These are phyloP conservation scores for Trichoderma sp. DNA, from an alignment of 2,329 filamentous ascomycete genomes.

Conservation along the genomic window DNA sequence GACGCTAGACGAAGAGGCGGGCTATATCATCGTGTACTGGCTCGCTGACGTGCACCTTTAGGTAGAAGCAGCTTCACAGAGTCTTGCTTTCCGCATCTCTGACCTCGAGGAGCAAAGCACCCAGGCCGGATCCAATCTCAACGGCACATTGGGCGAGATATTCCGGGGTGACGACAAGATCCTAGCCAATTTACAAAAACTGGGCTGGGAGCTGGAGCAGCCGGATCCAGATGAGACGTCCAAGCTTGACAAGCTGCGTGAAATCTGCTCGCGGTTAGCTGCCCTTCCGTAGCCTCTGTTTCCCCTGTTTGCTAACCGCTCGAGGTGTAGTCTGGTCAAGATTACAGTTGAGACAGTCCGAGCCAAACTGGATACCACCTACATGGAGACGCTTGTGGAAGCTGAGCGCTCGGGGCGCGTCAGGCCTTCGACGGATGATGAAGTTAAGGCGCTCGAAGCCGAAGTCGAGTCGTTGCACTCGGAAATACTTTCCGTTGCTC, in stretches of 20 bases:
- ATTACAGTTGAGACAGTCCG: slow-evolving; percentile 54
- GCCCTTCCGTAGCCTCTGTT: background rate
- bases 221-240: slow-evolving; percentile 51
- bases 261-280: slow-evolving; percentile 50
- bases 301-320: slow-evolving; percentile 19
- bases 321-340: slow-evolving; percentile 50
- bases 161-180: slow-evolving; percentile 63
- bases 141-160: slow-evolving; percentile 46
- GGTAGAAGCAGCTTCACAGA: slow-evolving; percentile 49
- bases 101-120: slow-evolving; percentile 53
- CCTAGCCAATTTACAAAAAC: slow-evolving; percentile 61
- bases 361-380: slow-evolving; percentile 54
- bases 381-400: slow-evolving; percentile 44
- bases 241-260: slow-evolving; percentile 56
- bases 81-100: slow-evolving; percentile 43
- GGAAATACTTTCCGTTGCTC: slow-evolving; percentile 65
- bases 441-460: slow-evolving; percentile 52
- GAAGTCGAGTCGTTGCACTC: slow-evolving; percentile 68
- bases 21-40: background rate
- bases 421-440: slow-evolving; percentile 33
- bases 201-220: slow-evolving; percentile 58
- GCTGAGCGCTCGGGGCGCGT: slow-evolving; percentile 30
- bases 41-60: slow-evolving; percentile 24
- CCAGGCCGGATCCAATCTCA: slow-evolving; percentile 43
- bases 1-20: background rate